Percentiles rank a stretch among this genome's conserved stretches.
phyloP scores from a whole-genome alignment of 768 basidiomycete species.

The Gloeophyllum trabeum region DNA sequence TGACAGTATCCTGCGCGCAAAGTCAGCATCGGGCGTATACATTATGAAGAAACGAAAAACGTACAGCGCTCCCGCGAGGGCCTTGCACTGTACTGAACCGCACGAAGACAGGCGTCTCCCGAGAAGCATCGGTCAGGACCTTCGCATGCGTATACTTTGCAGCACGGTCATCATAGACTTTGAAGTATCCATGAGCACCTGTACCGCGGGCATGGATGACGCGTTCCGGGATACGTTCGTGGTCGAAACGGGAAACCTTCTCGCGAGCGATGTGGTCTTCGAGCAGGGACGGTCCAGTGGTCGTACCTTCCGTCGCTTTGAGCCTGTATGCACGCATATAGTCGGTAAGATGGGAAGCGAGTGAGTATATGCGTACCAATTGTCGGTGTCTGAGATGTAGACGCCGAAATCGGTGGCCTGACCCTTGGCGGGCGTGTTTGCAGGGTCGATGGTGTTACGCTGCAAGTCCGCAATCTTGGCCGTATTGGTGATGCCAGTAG shows the following conservation, averaged over 20 bases:
- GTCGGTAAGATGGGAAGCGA: background rate
- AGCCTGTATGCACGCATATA: slow-evolving; percentile 29
- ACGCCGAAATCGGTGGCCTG: slow-evolving; percentile 58
- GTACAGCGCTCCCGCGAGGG: slow-evolving; percentile 68
- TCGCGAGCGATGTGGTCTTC: slow-evolving; percentile 68
- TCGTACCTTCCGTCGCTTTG: slow-evolving; percentile 32
- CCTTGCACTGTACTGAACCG: slow-evolving; percentile 86
- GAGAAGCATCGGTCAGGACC: slow-evolving; percentile 64
- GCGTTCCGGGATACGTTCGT: slow-evolving; percentile 85
- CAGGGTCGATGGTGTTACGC: slow-evolving; percentile 20
- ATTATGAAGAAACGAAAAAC: slow-evolving; percentile 11
- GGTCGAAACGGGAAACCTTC: slow-evolving; percentile 74
- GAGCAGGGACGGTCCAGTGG: slow-evolving; percentile 61
- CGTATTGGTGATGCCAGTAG: slow-evolving; percentile 1
- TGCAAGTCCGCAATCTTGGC: slow-evolving; percentile 16
- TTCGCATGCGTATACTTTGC: slow-evolving; percentile 60
- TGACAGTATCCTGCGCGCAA: slow-evolving; percentile 45
- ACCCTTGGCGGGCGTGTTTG: slow-evolving; percentile 12
- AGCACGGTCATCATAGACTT: slow-evolving; percentile 57
- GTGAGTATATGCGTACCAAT: slow-evolving; percentile 31
- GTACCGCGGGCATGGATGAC: slow-evolving; percentile 59
- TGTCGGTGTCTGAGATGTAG: slow-evolving; percentile 48
- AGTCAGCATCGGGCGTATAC: background rate
- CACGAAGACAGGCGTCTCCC: slow-evolving; percentile 67
- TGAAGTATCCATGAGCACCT: slow-evolving; percentile 80